phyloP scores from a whole-genome alignment of 1,139 yeast genomes.

The Candida labiduridarum region DNA sequence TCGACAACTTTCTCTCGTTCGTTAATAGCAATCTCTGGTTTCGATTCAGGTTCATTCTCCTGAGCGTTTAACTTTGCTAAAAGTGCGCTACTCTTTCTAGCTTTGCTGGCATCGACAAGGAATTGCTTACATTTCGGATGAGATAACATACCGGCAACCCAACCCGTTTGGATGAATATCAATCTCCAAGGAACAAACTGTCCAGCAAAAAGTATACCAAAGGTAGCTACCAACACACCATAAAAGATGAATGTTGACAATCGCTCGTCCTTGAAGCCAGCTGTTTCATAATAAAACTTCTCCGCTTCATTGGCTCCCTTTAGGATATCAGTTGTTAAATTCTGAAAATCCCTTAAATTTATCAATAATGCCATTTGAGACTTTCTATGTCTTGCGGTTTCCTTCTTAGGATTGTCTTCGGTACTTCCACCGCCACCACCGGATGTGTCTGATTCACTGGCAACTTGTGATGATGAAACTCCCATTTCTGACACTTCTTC shows the following conservation, averaged over 20 bases:
- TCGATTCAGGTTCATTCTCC: conserved; percentile 8
- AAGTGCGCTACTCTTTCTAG: conserved; percentile 11
- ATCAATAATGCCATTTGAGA: conserved; percentile 48
- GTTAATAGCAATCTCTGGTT: conserved; percentile 12
- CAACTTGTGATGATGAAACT: conserved; percentile 9
- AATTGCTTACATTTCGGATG: conserved; percentile 59
- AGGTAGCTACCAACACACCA: conserved; percentile 36
- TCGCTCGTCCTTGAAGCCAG: conserved; percentile 73
- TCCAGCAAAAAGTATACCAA: conserved; percentile 52
- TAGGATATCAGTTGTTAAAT: conserved; percentile 59
- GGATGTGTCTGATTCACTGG: conserved; percentile 7
- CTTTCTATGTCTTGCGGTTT: conserved; percentile 27
- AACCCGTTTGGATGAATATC: conserved; percentile 56
- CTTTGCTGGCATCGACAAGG: conserved; percentile 21
- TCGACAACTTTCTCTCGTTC: conserved; percentile 5
- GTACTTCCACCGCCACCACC: conserved; percentile 1
- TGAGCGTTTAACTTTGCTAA: conserved; percentile 1
- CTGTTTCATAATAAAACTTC: conserved; percentile 59
- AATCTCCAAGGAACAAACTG: conserved; percentile 69
- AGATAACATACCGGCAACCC: conserved; percentile 51
- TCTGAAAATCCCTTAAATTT: conserved; percentile 65
- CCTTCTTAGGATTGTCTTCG: conserved; percentile 17
- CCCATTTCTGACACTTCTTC: conserved; percentile 14
- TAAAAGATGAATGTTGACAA: conserved; percentile 59
- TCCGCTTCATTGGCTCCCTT: conserved; percentile 56